phyloP scores from a whole-genome alignment of 768 basidiomycete genomes.

The Lactarius evosmus region DNA sequence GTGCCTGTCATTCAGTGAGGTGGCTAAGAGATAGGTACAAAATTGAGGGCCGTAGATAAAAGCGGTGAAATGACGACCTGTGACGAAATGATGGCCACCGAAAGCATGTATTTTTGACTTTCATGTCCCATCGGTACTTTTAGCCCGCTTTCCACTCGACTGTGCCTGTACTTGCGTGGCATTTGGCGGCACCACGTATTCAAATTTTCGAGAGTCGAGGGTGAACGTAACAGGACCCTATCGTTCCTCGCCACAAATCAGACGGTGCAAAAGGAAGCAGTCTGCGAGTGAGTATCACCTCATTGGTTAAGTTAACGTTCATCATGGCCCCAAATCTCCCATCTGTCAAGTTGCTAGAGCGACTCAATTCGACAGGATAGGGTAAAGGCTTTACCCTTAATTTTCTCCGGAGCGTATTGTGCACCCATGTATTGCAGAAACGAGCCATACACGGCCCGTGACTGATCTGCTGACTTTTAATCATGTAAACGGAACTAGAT shows the following conservation, averaged over 20 bases:
- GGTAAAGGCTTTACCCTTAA: conserved; percentile 59
- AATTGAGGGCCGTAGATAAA: background rate
- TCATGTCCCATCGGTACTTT: background rate
- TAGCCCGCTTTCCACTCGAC: conserved; percentile 1
- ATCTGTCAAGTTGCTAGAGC: conserved; percentile 46
- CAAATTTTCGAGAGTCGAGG: conserved; percentile 76
- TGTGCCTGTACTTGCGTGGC: background rate
- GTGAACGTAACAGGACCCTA: conserved; percentile 86
- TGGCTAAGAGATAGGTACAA: background rate
- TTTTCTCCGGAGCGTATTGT: conserved; percentile 68
- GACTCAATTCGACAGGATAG: conserved; percentile 13
- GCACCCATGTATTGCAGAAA: conserved; percentile 68
- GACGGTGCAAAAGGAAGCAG: conserved; percentile 14
- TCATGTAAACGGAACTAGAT: conserved; percentile 1
- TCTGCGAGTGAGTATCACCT: conserved; percentile 47
- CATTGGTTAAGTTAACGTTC: conserved; percentile 83
- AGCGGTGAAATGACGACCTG: background rate
- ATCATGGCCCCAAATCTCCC: conserved; percentile 98
- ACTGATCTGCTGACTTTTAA: conserved; percentile 59
- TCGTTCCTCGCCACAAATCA: conserved; percentile 15
- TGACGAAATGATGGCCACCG: background rate
- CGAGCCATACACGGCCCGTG: conserved; percentile 63
- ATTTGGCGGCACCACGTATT: conserved; percentile 44
- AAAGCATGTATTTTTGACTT: background rate
- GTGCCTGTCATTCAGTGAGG: no score